These are phyloP conservation scores for Tetratostichococcus sp. DNA, from an alignment of 139 green algal genomes.

Conservation along the genomic window DNA sequence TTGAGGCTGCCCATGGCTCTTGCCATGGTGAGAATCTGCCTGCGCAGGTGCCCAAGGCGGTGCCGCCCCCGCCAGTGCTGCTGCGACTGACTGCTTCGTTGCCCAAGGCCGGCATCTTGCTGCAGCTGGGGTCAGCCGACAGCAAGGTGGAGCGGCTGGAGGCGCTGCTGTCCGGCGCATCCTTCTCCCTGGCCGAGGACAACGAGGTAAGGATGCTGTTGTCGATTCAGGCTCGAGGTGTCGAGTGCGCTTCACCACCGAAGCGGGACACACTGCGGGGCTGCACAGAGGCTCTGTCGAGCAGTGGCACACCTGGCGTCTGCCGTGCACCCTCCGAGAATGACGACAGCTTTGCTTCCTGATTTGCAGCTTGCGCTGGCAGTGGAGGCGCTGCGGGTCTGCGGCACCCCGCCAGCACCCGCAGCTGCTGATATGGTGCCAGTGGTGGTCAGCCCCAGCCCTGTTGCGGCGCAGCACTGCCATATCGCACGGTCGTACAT, in stretches of 20 bases:
- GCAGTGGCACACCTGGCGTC: too few relatives aligned
- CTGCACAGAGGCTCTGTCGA: too few relatives aligned
- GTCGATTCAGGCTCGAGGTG: too few relatives aligned
- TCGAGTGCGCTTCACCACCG: too few relatives aligned
- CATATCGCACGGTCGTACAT: background rate
- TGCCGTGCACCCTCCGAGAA: too few relatives aligned
- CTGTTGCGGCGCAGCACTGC: background rate
- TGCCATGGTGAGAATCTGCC: background rate
- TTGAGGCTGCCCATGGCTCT: too few relatives aligned
- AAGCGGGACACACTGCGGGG: too few relatives aligned
- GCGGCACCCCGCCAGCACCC: too few relatives aligned
- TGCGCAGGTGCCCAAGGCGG: background rate
- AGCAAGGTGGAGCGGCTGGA: background rate
- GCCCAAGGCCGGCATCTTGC: too few relatives aligned
- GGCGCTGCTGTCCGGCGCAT: background rate
- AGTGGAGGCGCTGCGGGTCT: background rate
- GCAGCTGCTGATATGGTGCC: background rate
- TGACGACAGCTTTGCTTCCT: too few relatives aligned
- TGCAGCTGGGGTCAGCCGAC: background rate
- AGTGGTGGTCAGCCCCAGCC: background rate
- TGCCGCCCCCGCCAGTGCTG: background rate
- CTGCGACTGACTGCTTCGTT: background rate
- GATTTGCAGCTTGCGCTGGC: background rate
- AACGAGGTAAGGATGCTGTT: background rate
- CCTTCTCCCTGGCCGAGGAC: background rate